phyloP scores from a whole-genome alignment of 2,329 filamentous ascomycete species.

The Aspergillus costaricaensis region DNA sequence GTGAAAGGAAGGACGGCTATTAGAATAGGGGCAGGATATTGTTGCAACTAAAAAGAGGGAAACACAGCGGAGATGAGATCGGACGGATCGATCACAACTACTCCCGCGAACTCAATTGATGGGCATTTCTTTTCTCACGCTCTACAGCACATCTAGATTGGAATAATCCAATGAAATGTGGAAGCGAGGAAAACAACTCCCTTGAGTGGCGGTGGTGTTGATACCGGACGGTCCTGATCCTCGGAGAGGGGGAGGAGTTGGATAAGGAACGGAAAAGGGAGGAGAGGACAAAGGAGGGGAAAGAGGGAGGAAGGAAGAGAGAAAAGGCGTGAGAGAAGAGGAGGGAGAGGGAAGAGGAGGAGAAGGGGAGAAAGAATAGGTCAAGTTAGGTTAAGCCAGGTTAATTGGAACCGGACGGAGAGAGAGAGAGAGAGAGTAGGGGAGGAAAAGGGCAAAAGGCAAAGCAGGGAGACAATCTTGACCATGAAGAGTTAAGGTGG shows the following conservation, averaged over 20 bases:
- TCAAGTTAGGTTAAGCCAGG: constrained; percentile 5
- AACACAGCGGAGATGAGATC: constrained; percentile 15
- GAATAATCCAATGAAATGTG: constrained; percentile 8
- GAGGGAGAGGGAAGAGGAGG: constrained; percentile 35
- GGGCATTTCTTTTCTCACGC: constrained; percentile 47
- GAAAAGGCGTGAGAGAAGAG: constrained; percentile 52
- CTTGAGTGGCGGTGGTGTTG: constrained; percentile 11
- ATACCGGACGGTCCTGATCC: constrained; percentile 7
- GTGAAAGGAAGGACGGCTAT: constrained; percentile 40
- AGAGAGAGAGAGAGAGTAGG: not conserved
- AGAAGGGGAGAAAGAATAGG: constrained; percentile 19
- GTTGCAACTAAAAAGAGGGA: constrained; percentile 19
- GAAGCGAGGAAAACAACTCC: constrained; percentile 18
- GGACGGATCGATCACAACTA: constrained; percentile 40
- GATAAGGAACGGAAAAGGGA: constrained; percentile 29
- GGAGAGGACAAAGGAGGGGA: constrained; percentile 55
- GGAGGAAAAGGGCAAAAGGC: constrained; percentile 10
- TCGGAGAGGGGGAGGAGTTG: not conserved
- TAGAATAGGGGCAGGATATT: constrained; percentile 19
- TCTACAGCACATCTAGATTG: constrained; percentile 24
- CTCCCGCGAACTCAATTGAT: constrained; percentile 36
- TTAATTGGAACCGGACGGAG: constrained; percentile 11
- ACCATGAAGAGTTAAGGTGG: constrained; percentile 18
- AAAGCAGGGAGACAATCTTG: constrained; percentile 25
- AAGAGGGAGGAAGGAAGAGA: constrained; percentile 57